These are phyloP conservation scores for Xylaria multiplex DNA, from an alignment of 2,329 filamentous ascomycete species.

Conservation along the genomic window DNA sequence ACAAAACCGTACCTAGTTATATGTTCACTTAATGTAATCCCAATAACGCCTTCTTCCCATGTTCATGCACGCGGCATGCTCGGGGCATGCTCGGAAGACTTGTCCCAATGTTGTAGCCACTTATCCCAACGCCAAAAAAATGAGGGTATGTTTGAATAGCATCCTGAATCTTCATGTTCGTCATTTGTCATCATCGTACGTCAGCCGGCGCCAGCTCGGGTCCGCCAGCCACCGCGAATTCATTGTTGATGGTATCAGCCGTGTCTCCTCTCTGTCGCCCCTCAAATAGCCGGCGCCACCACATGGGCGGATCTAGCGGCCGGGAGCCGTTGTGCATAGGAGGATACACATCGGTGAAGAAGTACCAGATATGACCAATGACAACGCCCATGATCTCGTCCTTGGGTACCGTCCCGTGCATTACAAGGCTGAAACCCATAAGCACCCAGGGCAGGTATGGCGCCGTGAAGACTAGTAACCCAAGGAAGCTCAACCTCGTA, in stretches of 20 bases:
- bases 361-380: slow-evolving; percentile 97
- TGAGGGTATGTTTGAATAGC: slow-evolving; percentile 39
- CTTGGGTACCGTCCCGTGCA: slow-evolving; percentile 89
- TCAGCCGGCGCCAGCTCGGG: slow-evolving; percentile 67
- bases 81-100: slow-evolving; percentile 5
- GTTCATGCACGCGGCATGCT: slow-evolving; percentile 18
- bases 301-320: slow-evolving; percentile 87
- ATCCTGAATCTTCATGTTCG: slow-evolving; percentile 19
- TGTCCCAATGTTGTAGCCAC: slow-evolving; percentile 27
- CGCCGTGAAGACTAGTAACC: slow-evolving; percentile 88
- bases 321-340: slow-evolving; percentile 85
- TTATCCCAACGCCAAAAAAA: slow-evolving; percentile 42
- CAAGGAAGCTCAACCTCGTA: slow-evolving; percentile 87
- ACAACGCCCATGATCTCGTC: slow-evolving; percentile 96
- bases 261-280: slow-evolving; percentile 60
- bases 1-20: slow-evolving; percentile 16
- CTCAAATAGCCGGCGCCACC: slow-evolving; percentile 90
- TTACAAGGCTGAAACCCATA: slow-evolving; percentile 89
- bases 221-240: slow-evolving; percentile 68
- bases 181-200: slow-evolving; percentile 42
- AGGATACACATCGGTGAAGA: slow-evolving; percentile 96
- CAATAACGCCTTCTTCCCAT: slow-evolving; percentile 32
- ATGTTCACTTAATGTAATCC: slow-evolving; percentile 10
- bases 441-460: slow-evolving; percentile 97
- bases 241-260: slow-evolving; percentile 67